Conservation (phyloP, 164 flowering plant species). For the Stephania yunnanensis region DNA sequence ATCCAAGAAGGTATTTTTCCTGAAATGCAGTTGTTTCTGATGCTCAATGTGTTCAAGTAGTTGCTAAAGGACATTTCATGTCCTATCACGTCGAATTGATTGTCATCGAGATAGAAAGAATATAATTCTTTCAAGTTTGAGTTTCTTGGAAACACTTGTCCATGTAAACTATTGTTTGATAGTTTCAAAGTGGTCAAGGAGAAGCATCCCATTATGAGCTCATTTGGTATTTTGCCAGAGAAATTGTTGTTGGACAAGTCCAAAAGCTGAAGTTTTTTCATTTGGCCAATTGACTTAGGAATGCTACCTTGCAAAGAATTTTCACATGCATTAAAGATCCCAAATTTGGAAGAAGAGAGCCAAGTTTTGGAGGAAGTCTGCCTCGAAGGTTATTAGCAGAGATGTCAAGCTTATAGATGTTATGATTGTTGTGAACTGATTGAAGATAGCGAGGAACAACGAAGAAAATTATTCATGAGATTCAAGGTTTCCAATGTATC, state of each 20-base stretch:
- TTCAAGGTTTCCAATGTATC: not conserved
- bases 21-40: slow-evolving; percentile 6
- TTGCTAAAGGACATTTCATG: not conserved
- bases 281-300: slow-evolving; percentile 11
- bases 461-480: slow-evolving; percentile 3
- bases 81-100: slow-evolving; percentile 2
- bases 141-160: not conserved
- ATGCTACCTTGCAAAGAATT: slow-evolving; percentile 9
- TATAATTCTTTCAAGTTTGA: not conserved
- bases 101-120: not conserved
- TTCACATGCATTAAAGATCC: slow-evolving; percentile 2
- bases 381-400: slow-evolving; percentile 5
- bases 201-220: slow-evolving; percentile 5
- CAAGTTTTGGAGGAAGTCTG: slow-evolving; percentile 5
- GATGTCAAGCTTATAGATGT: not conserved
- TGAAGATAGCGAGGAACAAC: not conserved
- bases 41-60: too few species aligned
- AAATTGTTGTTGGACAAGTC: slow-evolving; percentile 25
- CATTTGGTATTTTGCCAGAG: slow-evolving; percentile 13
- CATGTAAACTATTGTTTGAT: slow-evolving; percentile 14
- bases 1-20: slow-evolving; percentile 6
- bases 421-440: not conserved
- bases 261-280: not conserved
- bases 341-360: slow-evolving; percentile 2
- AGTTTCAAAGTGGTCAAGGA: not conserved